Conservation (phyloP, 371 early-diverging fungal species). For the Lichtheimia hyalospora region DNA sequence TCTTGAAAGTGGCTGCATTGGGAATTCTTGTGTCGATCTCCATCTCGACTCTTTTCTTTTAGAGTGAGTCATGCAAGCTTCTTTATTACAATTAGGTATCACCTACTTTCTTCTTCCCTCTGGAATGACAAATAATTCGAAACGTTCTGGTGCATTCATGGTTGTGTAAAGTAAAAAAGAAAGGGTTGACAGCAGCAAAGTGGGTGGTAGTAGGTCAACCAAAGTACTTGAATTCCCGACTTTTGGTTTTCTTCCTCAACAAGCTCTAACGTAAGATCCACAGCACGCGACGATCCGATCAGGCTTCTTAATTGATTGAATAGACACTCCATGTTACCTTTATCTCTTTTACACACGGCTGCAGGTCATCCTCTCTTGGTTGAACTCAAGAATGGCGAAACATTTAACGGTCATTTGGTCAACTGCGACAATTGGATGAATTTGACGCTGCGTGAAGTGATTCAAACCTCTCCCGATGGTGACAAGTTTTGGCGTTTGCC, state of each 20-base stretch:
- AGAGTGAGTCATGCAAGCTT: not conserved
- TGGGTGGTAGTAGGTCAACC: not conserved
- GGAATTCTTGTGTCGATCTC: constrained; percentile 89
- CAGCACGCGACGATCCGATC: not conserved
- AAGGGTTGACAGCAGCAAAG: not conserved
- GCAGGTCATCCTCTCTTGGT: constrained; percentile 93
- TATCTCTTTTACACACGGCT: constrained; percentile 87
- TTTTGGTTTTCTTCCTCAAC: not conserved
- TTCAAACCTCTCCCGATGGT: constrained; percentile 92
- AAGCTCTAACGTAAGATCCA: not conserved
- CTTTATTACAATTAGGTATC: not conserved
- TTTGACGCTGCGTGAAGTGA: constrained; percentile 92
- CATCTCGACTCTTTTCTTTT: constrained; percentile 76
- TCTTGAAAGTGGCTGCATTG: constrained; percentile 91
- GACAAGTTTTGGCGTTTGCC: constrained; percentile 90
- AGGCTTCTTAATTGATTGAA: not conserved
- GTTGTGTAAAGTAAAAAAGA: constrained; percentile 3
- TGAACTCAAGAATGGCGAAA: constrained; percentile 98
- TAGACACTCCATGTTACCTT: constrained; percentile 68
- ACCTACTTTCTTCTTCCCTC: constrained; percentile 86
- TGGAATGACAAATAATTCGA: constrained; percentile 87
- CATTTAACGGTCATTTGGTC: constrained; percentile 96
- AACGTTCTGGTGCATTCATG: constrained; percentile 93
- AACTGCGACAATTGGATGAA: constrained; percentile 99
- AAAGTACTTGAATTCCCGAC: not conserved